Evolutionary conservation across 495 filamentous ascomycete genomes (phyloP), one percentile per base, ranked within the genome.

Genomic region (Entonaema liquescens): DNA sequence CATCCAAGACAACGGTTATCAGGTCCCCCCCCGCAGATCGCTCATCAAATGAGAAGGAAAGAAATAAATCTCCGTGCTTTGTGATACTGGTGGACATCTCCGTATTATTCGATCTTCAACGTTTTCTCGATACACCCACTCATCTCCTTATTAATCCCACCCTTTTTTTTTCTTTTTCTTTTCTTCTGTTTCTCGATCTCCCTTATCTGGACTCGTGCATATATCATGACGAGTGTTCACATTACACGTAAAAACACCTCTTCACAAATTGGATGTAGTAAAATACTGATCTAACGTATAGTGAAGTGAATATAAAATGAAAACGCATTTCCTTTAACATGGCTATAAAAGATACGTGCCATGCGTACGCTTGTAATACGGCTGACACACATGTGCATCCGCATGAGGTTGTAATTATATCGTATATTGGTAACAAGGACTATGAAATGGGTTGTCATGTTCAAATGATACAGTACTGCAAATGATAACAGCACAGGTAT

Each of bases 11-110:
- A 66, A 31, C 57, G 17, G 44, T 61, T 53, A 50, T 61, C 50
- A 57, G 11, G 57, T 60, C 28, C 8, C 49, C 8, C 49, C 28
- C 25, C 57, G 57, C 65, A 53, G 70, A 73, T 62, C 61, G 68
- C 54, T 65, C 62, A 65, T 61, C 65, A 62, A 68, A 62, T 58
- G 21, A 66, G 57, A 53, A 35, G 17, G 66, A 42, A 53, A 35
- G 17, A 59, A 62, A 69, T 62, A 57, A 61, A 68, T 29, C 57
- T 61, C 70, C 70, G 62, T 62, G 19, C 57, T 35, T 35, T 57
- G 65, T 73, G 65, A 68, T 68, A 64, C 56, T 56, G 13, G 28
- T 47, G 9, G 19, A 9, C 19, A 21, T 47, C 29, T 56, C 28
- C 25, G 26, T 33, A 49, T 38, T 23, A 26, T 66, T 70, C 50